Evolutionary conservation across 257 asterid genomes (phyloP).

Genomic region (Solanum infundibuliforme): DNA sequence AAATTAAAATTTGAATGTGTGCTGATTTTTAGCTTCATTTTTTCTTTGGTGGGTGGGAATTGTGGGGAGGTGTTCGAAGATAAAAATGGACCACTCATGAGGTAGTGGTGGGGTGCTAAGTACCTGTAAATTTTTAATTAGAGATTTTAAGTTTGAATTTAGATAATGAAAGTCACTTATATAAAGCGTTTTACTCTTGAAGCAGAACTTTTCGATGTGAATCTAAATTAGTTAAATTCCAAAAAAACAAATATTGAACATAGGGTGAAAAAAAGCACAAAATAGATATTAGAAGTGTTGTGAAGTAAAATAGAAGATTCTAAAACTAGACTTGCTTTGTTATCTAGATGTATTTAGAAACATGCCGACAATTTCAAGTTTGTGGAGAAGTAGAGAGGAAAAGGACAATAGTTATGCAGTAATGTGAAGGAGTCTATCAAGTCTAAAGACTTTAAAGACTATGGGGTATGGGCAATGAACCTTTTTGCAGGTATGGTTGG

Average conservation of each 20-base stretch:
- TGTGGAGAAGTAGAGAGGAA: neutral
- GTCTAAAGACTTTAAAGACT: neutral
- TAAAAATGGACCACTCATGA: neutral
- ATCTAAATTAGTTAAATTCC: neutral
- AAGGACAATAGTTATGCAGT: neutral
- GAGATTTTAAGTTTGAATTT: neutral
- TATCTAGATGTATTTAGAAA: neutral
- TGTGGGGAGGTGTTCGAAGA: neutral
- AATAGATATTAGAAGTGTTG: neutral
- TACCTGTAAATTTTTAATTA: neutral
- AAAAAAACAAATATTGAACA: neutral
- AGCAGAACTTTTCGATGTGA: neutral
- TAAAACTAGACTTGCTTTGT: neutral
- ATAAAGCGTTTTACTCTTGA: fast-evolving
- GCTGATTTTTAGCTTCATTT: neutral
- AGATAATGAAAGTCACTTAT: neutral
- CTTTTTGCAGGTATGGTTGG: neutral
- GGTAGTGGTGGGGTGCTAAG: no score
- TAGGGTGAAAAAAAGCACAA: neutral
- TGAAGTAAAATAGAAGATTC: neutral
- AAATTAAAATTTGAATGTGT: neutral
- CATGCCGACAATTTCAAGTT: neutral
- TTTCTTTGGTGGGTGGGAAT: neutral
- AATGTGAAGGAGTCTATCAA: neutral
- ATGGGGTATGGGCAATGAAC: neutral